Base-by-base conservation (phyloP, 1,284 basidiomycete species). In the Cerrena zonata region DNA sequence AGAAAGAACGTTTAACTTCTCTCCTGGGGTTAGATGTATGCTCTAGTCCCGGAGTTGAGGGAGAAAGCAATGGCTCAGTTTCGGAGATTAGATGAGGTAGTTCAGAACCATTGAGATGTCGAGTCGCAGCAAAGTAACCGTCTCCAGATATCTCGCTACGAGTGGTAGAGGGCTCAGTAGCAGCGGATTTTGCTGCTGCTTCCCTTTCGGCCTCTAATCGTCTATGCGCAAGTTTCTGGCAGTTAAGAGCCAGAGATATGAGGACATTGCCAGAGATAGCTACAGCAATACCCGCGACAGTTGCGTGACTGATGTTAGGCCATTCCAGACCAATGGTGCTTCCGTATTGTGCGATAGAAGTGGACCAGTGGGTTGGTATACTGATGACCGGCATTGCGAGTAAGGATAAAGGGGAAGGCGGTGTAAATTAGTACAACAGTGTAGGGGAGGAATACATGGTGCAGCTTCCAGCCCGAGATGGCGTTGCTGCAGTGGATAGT, bases 201-300 rank as follows among this genome's bases (percentile, higher is more conserved):
- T 53, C 59, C 15, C 65, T 63, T 45, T 67, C 65, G 36, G 61
- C 65, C 57, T 84, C 83, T 22, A 91, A 73, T 30, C 87, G 78
- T 59, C 79, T 77, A 70, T 97, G 94, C 0, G 92, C 92, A 4
- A 96, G 80, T 66, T 96, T 96, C 69, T 96, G 94, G 38, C 90
- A 73, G 64, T 93, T 94, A 61, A 97, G 77, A 2, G 93, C 94
- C 1, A 95, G 76, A 11, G 88, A 90, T 57, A 97, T 94, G 55
- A 96, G 79, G 4, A 94, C 67, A 64, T 96, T 96, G 43, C 93
- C 94, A 1, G 77, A 75, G 47, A 95, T 79, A 3, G 93, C 88
- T 47, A 94, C 83, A 11, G 78, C 76, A 40, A 96, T 94, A 27
- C 94, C 94, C 53, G 91, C 84, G 59, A 84, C 72, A 2, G 84